A percentile compares a stretch with the other conserved stretches of the same genome.
Conservation (phyloP, 2,329 filamentous ascomycete species). For the Ceratocystis destructans region DNA sequence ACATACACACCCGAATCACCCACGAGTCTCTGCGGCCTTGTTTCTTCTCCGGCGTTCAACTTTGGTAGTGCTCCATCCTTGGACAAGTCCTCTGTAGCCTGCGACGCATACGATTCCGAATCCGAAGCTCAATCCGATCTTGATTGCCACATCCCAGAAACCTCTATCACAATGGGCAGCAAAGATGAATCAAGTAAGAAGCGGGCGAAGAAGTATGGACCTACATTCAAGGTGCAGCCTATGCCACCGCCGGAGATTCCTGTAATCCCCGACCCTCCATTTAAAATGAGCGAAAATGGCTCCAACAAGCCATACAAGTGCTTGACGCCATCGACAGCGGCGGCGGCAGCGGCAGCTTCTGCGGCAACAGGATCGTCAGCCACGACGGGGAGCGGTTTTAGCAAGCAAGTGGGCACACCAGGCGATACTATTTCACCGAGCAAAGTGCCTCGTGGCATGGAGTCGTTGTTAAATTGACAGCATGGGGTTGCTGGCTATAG, state of each 20-base stretch:
- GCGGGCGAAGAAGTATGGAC: constrained; percentile 18
- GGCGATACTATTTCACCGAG: constrained; percentile 33
- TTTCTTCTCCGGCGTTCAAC: constrained; percentile 1
- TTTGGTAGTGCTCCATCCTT: neutral
- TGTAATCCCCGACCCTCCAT: constrained; percentile 17
- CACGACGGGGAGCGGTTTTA: neutral
- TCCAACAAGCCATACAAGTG: constrained; percentile 19
- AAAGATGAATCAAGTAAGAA: constrained; percentile 16
- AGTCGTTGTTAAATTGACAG: constrained; percentile 15
- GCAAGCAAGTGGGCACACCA: neutral
- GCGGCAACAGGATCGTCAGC: neutral
- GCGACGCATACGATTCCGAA: neutral
- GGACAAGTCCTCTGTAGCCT: neutral
- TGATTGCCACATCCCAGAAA: neutral
- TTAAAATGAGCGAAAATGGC: constrained; percentile 19
- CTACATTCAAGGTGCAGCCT: constrained; percentile 19
- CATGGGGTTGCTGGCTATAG: neutral
- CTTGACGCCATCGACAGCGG: constrained; percentile 8
- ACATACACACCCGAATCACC: constrained; percentile 15
- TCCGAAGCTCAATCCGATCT: neutral
- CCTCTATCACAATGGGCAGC: constrained; percentile 11
- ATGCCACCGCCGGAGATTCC: constrained; percentile 18
- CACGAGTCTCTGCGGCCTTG: constrained; percentile 12
- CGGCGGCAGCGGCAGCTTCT: constrained; percentile 1
- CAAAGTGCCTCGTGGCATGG: constrained; percentile 31